Evolutionary conservation across 441 rosid genomes (phyloP).

Genomic region (Pelargonium australe): DNA sequence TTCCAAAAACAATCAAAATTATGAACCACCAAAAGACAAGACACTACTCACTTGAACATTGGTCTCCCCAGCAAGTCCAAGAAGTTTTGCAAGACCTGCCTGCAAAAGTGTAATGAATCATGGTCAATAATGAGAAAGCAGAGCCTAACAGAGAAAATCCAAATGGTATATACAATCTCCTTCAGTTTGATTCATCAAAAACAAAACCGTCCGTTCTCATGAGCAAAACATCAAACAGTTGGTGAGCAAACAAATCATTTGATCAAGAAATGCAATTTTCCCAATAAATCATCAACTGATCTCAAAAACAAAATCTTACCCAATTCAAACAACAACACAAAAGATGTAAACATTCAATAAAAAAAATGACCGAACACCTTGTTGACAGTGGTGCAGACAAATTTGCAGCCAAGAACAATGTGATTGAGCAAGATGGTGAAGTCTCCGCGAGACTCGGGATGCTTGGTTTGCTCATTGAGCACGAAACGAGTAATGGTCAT

Average conservation of each 20-base stretch:
- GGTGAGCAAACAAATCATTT: not conserved
- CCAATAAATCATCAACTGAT: not conserved
- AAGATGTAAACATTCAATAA: not conserved
- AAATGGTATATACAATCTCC: not conserved
- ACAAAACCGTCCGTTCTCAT: not conserved
- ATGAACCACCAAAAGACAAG: constrained; percentile 5
- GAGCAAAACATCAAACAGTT: not conserved
- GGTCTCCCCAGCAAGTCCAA: constrained; percentile 97
- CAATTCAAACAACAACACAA: not conserved
- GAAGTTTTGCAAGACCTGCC: constrained; percentile 95
- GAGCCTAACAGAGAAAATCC: not conserved
- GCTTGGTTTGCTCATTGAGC: constrained; percentile 73
- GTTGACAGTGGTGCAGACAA: constrained; percentile 87
- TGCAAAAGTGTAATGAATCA: constrained; percentile 25
- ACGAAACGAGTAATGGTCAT: constrained; percentile 92
- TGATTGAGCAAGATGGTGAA: constrained; percentile 82
- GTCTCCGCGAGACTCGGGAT: constrained; percentile 96
- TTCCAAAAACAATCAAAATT: not conserved
- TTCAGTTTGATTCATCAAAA: constrained; percentile 1
- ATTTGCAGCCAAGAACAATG: constrained; percentile 98
- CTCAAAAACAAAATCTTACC: not conserved
- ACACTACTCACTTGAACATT: constrained; percentile 56
- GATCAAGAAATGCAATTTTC: not conserved
- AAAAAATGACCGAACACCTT: constrained; percentile 40
- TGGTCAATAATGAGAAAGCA: not conserved